A percentile compares a stretch with the other conserved stretches of the same genome.
Evolutionary conservation across 306 rosid genomes (phyloP).

Genomic region (Quercus glauca): DNA sequence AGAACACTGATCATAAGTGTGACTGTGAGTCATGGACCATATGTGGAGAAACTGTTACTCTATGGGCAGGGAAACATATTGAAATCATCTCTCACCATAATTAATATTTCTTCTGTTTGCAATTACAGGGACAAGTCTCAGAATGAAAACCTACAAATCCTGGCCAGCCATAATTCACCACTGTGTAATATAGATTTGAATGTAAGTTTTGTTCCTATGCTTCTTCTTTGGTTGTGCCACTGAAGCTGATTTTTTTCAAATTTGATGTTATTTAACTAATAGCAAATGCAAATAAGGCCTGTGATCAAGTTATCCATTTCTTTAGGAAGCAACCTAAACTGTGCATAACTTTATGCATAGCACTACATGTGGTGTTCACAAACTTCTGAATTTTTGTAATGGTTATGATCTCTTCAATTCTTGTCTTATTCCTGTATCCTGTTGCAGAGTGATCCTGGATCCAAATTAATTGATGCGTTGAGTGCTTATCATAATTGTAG

Average conservation of each 20-base stretch:
- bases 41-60: conserved; percentile 10
- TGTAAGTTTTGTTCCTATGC: conserved; percentile 52
- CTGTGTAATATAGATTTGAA: conserved; percentile 60
- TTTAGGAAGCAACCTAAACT: background rate
- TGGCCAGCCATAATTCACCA: conserved; percentile 77
- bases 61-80: conserved; percentile 5
- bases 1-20: background rate
- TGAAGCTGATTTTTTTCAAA: conserved; percentile 8
- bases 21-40: background rate
- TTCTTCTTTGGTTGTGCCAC: conserved; percentile 2
- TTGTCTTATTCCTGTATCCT: conserved; percentile 10
- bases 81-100: background rate
- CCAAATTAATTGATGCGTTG: background rate
- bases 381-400: background rate
- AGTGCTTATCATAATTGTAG: conserved; percentile 24
- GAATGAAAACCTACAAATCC: conserved; percentile 62
- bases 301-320: background rate
- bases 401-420: background rate
- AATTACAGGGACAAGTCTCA: conserved; percentile 77
- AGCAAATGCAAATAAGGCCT: background rate
- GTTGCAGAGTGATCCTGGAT: background rate
- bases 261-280: background rate
- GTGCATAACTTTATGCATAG: background rate
- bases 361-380: background rate
- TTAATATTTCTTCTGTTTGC: conserved; percentile 24